These are phyloP conservation scores for Metschnikowia lunata DNA, from an alignment of 805 yeast genomes.

Conservation along the genomic window DNA sequence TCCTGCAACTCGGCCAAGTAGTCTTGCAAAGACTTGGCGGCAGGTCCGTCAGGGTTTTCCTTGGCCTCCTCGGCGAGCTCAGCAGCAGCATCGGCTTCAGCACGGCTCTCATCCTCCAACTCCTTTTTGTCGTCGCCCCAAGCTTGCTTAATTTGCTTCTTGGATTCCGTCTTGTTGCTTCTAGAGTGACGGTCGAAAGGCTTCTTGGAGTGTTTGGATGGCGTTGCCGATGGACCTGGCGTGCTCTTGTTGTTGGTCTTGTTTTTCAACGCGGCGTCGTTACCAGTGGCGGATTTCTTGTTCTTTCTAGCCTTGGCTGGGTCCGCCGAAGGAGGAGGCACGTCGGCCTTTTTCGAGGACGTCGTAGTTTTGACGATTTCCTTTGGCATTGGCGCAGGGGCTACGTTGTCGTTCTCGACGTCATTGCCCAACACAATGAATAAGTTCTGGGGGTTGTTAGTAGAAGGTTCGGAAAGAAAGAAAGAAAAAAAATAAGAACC, in stretches of 20 bases:
- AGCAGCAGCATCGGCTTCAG: conserved; percentile 36
- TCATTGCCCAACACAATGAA: conserved; percentile 84
- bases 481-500: no score
- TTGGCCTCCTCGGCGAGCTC: conserved; percentile 37
- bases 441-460: conserved; percentile 51
- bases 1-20: conserved; percentile 69
- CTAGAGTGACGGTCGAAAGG: conserved; percentile 82
- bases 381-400: conserved; percentile 53
- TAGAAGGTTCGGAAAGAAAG: background rate
- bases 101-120: conserved; percentile 62
- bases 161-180: conserved; percentile 78
- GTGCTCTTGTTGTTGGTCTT: conserved; percentile 63
- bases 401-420: conserved; percentile 67
- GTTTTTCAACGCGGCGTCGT: conserved; percentile 79
- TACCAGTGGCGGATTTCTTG: conserved; percentile 70
- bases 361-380: conserved; percentile 79
- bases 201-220: conserved; percentile 52
- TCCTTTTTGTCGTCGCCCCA: conserved; percentile 80
- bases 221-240: conserved; percentile 50
- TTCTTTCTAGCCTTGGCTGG: conserved; percentile 72
- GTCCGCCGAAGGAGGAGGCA: conserved; percentile 76
- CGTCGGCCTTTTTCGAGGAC: conserved; percentile 83
- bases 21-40: conserved; percentile 73
- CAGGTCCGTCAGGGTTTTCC: conserved; percentile 46
- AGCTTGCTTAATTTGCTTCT: conserved; percentile 77